Conservation (phyloP, 2,329 filamentous ascomycete species). For the Exophiala alcalophila region DNA sequence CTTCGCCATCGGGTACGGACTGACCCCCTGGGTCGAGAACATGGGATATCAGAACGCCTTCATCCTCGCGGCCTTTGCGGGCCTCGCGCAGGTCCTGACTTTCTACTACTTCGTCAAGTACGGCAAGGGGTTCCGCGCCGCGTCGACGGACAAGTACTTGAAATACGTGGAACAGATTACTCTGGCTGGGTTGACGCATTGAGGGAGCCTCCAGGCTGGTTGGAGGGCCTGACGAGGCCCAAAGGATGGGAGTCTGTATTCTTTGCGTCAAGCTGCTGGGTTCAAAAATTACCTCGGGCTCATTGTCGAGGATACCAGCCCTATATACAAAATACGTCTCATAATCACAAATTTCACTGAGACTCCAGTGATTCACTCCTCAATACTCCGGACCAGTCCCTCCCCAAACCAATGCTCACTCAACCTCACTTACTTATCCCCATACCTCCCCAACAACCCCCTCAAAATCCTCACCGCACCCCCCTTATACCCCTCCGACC, state of each 20-base stretch:
- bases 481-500: constrained; percentile 69
- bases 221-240: too few relatives aligned
- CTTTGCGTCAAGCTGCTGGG: too few relatives aligned
- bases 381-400: too few relatives aligned
- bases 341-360: too few relatives aligned
- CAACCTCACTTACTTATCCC: constrained; percentile 29
- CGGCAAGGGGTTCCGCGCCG: constrained; percentile 34
- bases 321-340: too few relatives aligned
- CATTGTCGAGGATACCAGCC: too few relatives aligned
- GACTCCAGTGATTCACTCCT: too few relatives aligned
- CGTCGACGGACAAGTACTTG: constrained; percentile 10
- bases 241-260: too few relatives aligned
- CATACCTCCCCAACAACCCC: constrained; percentile 70
- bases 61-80: constrained; percentile 41
- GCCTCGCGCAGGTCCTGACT: constrained; percentile 40
- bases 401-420: too few relatives aligned
- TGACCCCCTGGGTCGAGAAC: constrained; percentile 45
- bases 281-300: too few relatives aligned
- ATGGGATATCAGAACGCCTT: constrained; percentile 47
- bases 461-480: constrained; percentile 79
- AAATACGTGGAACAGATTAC: constrained; percentile 19
- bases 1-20: constrained; percentile 49
- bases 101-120: constrained; percentile 50
- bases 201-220: constrained; percentile 1
- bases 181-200: constrained; percentile 12